phyloP scores from a whole-genome alignment of 805 yeast species.

The Starmerella bombi region DNA sequence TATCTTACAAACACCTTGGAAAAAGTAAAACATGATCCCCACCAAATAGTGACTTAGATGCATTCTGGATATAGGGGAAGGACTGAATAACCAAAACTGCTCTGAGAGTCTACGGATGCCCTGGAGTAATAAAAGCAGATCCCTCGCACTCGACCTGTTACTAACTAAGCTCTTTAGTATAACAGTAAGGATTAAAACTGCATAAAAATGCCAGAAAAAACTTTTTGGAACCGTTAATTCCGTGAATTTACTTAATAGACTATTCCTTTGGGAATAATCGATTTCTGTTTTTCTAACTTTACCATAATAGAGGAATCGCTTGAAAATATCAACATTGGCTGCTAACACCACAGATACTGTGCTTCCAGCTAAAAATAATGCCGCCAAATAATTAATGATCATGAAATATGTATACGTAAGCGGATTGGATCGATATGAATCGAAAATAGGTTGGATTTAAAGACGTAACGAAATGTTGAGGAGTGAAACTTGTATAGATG shows the following conservation, averaged over 20 bases:
- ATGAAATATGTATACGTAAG: too few species aligned
- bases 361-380: slow-evolving; percentile 3
- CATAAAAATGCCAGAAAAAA: slow-evolving; percentile 28
- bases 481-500: too few species aligned
- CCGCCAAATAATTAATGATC: slow-evolving; percentile 1
- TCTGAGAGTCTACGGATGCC: slow-evolving; percentile 40
- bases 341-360: slow-evolving; percentile 12
- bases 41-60: slow-evolving; percentile 46
- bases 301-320: slow-evolving; percentile 23
- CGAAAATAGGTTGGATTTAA: too few species aligned
- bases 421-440: not conserved
- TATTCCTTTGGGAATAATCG: not conserved
- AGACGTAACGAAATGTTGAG: too few species aligned
- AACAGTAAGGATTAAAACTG: slow-evolving; percentile 11
- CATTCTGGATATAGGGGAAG: slow-evolving; percentile 34
- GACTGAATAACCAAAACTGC: slow-evolving; percentile 32
- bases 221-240: slow-evolving; percentile 24
- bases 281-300: slow-evolving; percentile 15
- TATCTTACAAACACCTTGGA: slow-evolving; percentile 10
- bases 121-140: slow-evolving; percentile 30
- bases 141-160: slow-evolving; percentile 2
- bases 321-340: slow-evolving; percentile 7
- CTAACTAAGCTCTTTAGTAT: not conserved
- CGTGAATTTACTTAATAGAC: slow-evolving; percentile 2
- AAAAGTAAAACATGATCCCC: slow-evolving; percentile 40